Evolutionary conservation across 768 basidiomycete genomes (phyloP).

Genomic region (Daedalea quercina): DNA sequence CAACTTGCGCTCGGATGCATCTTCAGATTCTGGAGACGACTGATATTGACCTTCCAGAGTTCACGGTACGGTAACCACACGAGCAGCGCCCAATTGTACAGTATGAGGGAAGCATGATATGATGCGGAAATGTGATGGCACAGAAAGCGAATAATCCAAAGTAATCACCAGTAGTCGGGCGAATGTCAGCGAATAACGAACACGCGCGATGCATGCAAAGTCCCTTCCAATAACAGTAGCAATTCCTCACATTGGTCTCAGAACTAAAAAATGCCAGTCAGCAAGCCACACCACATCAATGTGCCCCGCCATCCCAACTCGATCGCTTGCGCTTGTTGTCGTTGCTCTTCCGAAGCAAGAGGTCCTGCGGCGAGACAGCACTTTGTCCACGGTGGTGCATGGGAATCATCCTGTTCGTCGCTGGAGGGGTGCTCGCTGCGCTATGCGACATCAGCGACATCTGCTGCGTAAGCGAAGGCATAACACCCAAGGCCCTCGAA

Average conservation of each 20-base stretch:
- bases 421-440: slow-evolving; percentile 3
- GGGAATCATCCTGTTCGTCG: slow-evolving; percentile 11
- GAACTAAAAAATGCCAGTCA: no score
- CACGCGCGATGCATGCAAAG: no score
- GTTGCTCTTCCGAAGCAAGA: slow-evolving; percentile 38
- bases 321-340: slow-evolving; percentile 54
- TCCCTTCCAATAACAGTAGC: no score
- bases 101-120: not conserved
- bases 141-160: not conserved
- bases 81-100: not conserved
- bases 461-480: slow-evolving; percentile 24
- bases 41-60: no score
- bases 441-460: slow-evolving; percentile 16
- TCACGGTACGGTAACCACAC: no score
- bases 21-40: no score
- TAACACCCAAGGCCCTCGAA: slow-evolving; percentile 25
- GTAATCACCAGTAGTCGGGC: not conserved
- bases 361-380: slow-evolving; percentile 46
- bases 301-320: slow-evolving; percentile 45
- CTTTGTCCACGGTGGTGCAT: slow-evolving; percentile 45
- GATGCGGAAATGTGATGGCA: not conserved
- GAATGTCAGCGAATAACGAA: not conserved
- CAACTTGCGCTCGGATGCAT: no score
- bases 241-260: no score
- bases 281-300: slow-evolving; percentile 10